phyloP scores from a whole-genome alignment of 2,329 filamentous ascomycete genomes.

The Cytospora leucostoma region DNA sequence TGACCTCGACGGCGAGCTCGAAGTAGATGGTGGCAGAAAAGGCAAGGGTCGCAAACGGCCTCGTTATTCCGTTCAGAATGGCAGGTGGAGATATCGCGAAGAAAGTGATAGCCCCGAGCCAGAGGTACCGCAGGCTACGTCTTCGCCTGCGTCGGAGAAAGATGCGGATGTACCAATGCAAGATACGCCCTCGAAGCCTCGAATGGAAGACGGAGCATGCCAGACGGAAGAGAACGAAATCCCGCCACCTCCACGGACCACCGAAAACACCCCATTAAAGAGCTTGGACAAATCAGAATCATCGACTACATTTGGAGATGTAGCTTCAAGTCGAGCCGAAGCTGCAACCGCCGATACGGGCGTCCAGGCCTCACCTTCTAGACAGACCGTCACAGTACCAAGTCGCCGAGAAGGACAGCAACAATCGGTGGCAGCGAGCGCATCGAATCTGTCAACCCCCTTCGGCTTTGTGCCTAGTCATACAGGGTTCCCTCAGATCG shows the following conservation, averaged over 20 bases:
- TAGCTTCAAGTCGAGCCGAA: neutral
- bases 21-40: slow-evolving; percentile 64
- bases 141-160: slow-evolving; percentile 3
- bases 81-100: slow-evolving; percentile 73
- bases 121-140: slow-evolving; percentile 34
- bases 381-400: no score
- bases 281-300: neutral
- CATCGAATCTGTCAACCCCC: neutral
- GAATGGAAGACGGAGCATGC: slow-evolving; percentile 36
- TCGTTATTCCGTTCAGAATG: slow-evolving; percentile 66
- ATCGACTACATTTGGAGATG: neutral
- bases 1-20: slow-evolving; percentile 64
- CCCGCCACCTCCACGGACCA: slow-evolving; percentile 17
- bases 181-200: slow-evolving; percentile 28
- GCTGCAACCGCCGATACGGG: slow-evolving; percentile 4
- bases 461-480: neutral
- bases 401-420: neutral
- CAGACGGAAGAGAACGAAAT: slow-evolving; percentile 36
- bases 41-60: slow-evolving; percentile 69
- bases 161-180: slow-evolving; percentile 19
- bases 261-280: slow-evolving; percentile 14
- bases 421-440: neutral
- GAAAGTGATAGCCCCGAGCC: slow-evolving; percentile 70
- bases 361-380: slow-evolving; percentile 14
- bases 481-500: neutral